These are phyloP conservation scores for Taphrina populina DNA, from an alignment of 1,139 yeast genomes.

Conservation along the genomic window DNA sequence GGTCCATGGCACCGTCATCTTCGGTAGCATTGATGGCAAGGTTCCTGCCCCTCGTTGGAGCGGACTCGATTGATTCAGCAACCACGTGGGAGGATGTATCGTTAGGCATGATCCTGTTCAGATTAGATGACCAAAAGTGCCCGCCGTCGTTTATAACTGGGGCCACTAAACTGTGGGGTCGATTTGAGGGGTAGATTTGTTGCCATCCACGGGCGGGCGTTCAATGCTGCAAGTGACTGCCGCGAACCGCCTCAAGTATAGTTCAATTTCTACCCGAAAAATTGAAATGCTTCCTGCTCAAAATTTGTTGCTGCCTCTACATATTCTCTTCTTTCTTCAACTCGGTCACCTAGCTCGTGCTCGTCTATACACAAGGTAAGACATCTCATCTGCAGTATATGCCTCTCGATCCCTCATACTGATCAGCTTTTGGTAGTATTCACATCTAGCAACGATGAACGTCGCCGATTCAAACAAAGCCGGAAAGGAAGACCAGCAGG, in stretches of 20 bases:
- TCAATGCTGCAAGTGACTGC: too few relatives aligned
- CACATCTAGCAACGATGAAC: constrained; percentile 27
- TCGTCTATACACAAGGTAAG: constrained; percentile 28
- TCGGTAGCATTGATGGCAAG: constrained; percentile 2
- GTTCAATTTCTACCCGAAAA: too few relatives aligned
- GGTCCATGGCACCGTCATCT: neutral
- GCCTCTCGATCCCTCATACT: neutral
- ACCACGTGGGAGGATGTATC: neutral
- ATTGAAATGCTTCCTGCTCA: too few relatives aligned
- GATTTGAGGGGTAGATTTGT: too few relatives aligned
- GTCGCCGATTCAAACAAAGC: constrained; percentile 33
- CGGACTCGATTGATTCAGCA: constrained; percentile 1
- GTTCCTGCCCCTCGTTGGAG: constrained; percentile 3
- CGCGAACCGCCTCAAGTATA: too few relatives aligned
- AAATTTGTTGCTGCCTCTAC: too few relatives aligned
- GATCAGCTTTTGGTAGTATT: neutral
- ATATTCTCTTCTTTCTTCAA: constrained; percentile 8
- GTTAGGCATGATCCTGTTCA: constrained; percentile 17
- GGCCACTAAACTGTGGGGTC: too few relatives aligned
- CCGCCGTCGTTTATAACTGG: too few relatives aligned
- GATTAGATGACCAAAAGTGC: too few relatives aligned
- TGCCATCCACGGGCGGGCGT: too few relatives aligned
- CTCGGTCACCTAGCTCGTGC: constrained; percentile 32
- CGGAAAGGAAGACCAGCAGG: constrained; percentile 49
- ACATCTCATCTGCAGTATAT: too few relatives aligned